Evolutionary conservation across 2,329 filamentous ascomycete genomes (phyloP).

Genomic region (Ampelomyces quisqualis): DNA sequence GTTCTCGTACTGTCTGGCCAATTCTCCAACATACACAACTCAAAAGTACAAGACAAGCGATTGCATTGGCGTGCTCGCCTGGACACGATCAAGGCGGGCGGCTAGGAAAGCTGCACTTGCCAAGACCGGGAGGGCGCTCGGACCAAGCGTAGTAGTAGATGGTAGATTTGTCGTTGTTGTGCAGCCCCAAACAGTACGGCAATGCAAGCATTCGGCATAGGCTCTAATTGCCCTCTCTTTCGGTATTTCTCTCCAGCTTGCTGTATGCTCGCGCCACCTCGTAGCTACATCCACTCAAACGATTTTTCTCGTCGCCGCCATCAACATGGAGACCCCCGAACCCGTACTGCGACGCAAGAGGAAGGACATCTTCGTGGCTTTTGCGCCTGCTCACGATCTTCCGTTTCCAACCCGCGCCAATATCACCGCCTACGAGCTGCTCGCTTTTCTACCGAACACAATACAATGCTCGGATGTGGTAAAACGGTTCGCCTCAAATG

Average conservation of each 20-base stretch:
- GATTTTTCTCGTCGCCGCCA: neutral
- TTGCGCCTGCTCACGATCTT: conserved; percentile 12
- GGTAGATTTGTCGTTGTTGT: conserved; percentile 8
- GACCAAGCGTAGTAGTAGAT: neutral
- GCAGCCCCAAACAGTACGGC: neutral
- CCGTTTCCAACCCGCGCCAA: conserved; percentile 21
- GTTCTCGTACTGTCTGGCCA: too few relatives aligned
- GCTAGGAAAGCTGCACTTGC: too few relatives aligned
- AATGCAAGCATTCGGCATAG: neutral
- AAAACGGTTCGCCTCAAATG: conserved; percentile 27
- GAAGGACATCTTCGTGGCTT: conserved; percentile 5
- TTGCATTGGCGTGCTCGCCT: too few relatives aligned
- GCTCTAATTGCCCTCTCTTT: too few relatives aligned
- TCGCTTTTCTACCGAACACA: conserved; percentile 25
- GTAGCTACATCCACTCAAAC: neutral
- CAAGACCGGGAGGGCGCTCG: too few relatives aligned
- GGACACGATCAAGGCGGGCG: too few relatives aligned
- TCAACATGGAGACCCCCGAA: neutral
- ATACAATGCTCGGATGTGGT: conserved; percentile 23
- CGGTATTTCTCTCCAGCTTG: neutral
- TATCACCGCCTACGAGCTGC: conserved; percentile 25
- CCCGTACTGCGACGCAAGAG: neutral
- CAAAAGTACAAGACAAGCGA: too few relatives aligned
- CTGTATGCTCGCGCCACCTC: too few relatives aligned
- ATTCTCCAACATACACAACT: too few relatives aligned